Evolutionary conservation across 331 rosid species (phyloP).

Genomic region (Rhamnella rubrinervis): DNA sequence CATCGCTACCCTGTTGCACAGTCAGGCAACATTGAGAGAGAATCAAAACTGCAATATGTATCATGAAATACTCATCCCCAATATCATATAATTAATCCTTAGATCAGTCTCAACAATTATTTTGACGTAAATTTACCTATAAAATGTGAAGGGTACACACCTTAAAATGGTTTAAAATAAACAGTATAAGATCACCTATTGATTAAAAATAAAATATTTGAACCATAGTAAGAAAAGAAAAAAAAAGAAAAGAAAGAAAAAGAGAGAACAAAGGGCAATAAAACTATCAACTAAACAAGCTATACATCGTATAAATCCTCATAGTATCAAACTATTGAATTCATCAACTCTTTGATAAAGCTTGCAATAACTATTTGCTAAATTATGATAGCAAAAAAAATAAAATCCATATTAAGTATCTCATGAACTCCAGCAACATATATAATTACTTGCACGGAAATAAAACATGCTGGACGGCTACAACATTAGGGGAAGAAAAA

Average conservation of each 20-base stretch:
- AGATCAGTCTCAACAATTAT: no score
- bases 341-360: background rate
- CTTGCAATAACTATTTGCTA: background rate
- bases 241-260: background rate
- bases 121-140: no score
- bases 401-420: background rate
- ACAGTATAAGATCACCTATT: background rate
- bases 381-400: background rate
- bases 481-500: no score
- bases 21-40: background rate
- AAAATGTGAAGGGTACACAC: no score
- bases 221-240: background rate
- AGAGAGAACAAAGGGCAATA: background rate
- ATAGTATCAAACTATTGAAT: background rate
- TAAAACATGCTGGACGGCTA: no score
- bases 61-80: background rate
- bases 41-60: background rate
- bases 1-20: slow-evolving; percentile 48
- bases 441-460: background rate
- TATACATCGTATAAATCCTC: background rate
- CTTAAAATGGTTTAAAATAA: background rate
- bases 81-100: no score
- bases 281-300: background rate
- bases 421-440: background rate
- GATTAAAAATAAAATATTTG: background rate